phyloP scores from a whole-genome alignment of 2,329 filamentous ascomycete species.

The Fusarium sulawesiense region DNA sequence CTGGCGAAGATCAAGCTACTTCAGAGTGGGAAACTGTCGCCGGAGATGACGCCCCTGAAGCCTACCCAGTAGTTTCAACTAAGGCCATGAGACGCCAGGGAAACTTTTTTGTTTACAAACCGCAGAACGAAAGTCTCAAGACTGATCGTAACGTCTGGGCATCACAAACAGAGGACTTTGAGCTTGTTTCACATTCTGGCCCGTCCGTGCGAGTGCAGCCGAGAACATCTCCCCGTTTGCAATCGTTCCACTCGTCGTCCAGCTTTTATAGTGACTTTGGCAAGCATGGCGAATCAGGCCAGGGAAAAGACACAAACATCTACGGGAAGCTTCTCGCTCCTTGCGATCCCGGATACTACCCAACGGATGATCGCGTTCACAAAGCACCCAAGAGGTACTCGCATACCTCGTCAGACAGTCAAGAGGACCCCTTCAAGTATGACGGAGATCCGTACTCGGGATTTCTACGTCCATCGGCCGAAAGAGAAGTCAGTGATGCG shows the following conservation, averaged over 20 bases:
- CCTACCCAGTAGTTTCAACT: constrained; percentile 8
- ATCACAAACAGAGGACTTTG: constrained; percentile 21
- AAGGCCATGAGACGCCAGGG: constrained; percentile 18
- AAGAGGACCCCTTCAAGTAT: constrained; percentile 60
- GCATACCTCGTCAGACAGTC: constrained; percentile 51
- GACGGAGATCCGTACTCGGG: constrained; percentile 54
- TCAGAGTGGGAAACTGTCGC: constrained; percentile 50
- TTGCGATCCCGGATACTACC: not conserved
- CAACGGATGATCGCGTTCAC: constrained; percentile 1
- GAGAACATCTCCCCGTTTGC: constrained; percentile 20
- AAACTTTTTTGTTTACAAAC: constrained; percentile 32
- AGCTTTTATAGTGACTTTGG: constrained; percentile 45
- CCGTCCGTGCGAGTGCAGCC: constrained; percentile 21
- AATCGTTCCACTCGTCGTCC: constrained; percentile 46
- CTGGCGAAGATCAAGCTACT: constrained; percentile 34
- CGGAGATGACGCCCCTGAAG: constrained; percentile 43
- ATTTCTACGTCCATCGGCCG: constrained; percentile 54
- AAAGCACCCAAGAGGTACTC: constrained; percentile 38
- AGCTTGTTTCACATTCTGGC: constrained; percentile 25
- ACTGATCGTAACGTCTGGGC: constrained; percentile 5
- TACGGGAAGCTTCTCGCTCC: not conserved
- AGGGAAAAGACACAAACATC: constrained; percentile 13
- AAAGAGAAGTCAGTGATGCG: constrained; percentile 58
- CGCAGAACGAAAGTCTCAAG: constrained; percentile 8
- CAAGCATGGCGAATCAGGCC: constrained; percentile 1